Percentiles rank a stretch among this genome's conserved stretches.
These are phyloP conservation scores for Debaryomycetaceae sp. DNA, from an alignment of 1,139 yeast species.

Conservation along the genomic window DNA sequence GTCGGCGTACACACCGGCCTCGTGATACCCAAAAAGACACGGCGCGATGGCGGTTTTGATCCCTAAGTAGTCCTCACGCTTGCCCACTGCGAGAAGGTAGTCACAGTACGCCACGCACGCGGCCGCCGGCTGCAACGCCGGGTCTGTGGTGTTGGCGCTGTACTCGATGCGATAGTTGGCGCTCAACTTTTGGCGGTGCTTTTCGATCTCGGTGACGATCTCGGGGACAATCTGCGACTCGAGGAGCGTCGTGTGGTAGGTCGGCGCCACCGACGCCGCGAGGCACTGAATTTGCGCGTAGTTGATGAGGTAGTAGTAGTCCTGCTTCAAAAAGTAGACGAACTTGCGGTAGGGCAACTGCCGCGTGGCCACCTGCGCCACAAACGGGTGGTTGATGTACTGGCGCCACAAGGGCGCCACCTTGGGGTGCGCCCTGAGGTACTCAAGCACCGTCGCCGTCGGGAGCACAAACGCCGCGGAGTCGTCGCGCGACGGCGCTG, in stretches of 20 bases:
- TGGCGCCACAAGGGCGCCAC: constrained; percentile 52
- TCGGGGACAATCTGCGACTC: constrained; percentile 50
- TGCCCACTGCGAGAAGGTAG: constrained; percentile 52
- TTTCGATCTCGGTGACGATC: constrained; percentile 52
- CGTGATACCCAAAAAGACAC: constrained; percentile 69
- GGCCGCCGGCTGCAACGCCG: constrained; percentile 43
- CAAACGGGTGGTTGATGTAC: constrained; percentile 63
- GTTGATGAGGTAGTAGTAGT: constrained; percentile 63
- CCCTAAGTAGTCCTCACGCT: constrained; percentile 55
- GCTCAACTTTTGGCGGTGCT: constrained; percentile 50
- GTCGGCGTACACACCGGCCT: constrained; percentile 38
- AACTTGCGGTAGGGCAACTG: constrained; percentile 49
- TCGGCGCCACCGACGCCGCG: constrained; percentile 62
- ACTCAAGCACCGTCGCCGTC: constrained; percentile 33
- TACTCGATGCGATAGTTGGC: constrained; percentile 41
- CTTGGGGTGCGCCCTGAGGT: constrained; percentile 52
- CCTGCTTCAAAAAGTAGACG: constrained; percentile 62
- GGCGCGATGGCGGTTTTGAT: constrained; percentile 70
- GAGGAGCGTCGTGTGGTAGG: constrained; percentile 45
- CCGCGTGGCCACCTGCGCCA: constrained; percentile 48
- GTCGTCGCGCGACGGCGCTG: no score
- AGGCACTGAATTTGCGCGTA: constrained; percentile 67
- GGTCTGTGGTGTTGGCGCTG: constrained; percentile 39
- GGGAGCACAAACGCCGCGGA: constrained; percentile 8
- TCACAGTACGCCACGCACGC: constrained; percentile 60